Evolutionary conservation across 192 early-diverging fungal species (phyloP).

Genomic region (Obelidium mucronatum): DNA sequence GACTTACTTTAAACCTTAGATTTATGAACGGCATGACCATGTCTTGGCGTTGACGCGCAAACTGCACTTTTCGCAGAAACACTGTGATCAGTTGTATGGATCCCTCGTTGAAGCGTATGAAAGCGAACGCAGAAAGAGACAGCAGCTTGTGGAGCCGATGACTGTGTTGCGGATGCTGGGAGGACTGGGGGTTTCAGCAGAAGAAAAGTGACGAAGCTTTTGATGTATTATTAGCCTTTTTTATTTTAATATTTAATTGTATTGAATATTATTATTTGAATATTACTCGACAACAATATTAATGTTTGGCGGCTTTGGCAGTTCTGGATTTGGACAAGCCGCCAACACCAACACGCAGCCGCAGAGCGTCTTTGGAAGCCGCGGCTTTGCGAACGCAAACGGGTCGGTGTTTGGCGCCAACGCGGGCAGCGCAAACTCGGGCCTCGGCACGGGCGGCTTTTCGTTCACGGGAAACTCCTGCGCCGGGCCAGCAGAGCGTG

Average conservation of each 20-base stretch:
- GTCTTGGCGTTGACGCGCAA: background rate
- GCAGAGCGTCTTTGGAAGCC: background rate
- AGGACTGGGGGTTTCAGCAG: background rate
- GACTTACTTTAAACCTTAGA: background rate
- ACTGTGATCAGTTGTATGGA: conserved; percentile 17
- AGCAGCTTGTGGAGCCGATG: conserved; percentile 20
- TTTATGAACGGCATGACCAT: conserved; percentile 1
- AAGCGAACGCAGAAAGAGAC: background rate
- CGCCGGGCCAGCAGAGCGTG: no score
- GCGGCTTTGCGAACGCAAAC: background rate
- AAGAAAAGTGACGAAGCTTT: background rate
- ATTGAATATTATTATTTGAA: no score
- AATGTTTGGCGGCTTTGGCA: conserved; percentile 6
- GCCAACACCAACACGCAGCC: background rate
- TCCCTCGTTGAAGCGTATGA: conserved; percentile 24
- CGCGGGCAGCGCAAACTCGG: background rate
- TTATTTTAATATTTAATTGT: no score
- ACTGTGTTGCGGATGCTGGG: conserved; percentile 27
- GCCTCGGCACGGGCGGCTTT: background rate
- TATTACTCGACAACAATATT: no score
- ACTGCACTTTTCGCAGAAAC: conserved; percentile 1
- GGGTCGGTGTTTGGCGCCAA: background rate
- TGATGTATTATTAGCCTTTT: no score
- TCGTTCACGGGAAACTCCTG: background rate
- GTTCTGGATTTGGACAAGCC: background rate